Percentiles rank a stretch among this genome's conserved stretches.
These are phyloP conservation scores for Aureococcus anophagefferens DNA, from an alignment of 108 stramenopile species.

Conservation along the genomic window DNA sequence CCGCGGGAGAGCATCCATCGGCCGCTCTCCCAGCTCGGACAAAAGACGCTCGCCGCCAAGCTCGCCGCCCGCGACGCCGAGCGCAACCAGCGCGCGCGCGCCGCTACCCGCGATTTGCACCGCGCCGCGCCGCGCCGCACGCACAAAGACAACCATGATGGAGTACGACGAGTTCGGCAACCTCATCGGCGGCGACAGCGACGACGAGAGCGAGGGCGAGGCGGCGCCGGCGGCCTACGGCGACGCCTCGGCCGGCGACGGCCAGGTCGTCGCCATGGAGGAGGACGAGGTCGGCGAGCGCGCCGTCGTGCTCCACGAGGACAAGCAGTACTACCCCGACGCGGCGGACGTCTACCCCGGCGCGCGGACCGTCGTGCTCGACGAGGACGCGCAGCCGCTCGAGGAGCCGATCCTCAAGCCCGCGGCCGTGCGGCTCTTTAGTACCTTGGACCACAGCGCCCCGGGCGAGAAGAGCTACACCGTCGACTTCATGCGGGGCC, in stretches of 20 bases:
- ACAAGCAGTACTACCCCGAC: conserved; percentile 97
- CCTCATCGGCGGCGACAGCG: conserved; percentile 96
- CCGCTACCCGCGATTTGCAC: no score
- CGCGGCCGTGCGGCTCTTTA: conserved; percentile 59
- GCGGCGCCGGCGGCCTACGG: conserved; percentile 38
- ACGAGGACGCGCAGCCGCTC: conserved; percentile 96
- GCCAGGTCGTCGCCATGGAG: conserved; percentile 30
- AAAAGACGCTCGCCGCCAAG: no score
- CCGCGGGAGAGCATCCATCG: no score
- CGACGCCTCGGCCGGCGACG: conserved; percentile 74
- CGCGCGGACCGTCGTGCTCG: conserved; percentile 81
- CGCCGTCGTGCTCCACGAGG: conserved; percentile 60
- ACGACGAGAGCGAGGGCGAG: conserved; percentile 39
- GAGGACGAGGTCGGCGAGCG: conserved; percentile 35
- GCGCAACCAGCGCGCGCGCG: no score
- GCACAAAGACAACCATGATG: no score
- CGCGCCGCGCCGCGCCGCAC: no score
- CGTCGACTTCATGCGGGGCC: conserved; percentile 28
- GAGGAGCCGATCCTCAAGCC: conserved; percentile 93
- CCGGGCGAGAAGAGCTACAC: conserved; percentile 13
- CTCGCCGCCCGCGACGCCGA: no score
- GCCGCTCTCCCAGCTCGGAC: no score
- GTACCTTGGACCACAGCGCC: conserved; percentile 33
- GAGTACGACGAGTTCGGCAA: conserved; percentile 99
- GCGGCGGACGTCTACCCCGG: conserved; percentile 84